Evolutionary conservation across 1,284 basidiomycete species (phyloP).

Genomic region (Meripilus lineatus): DNA sequence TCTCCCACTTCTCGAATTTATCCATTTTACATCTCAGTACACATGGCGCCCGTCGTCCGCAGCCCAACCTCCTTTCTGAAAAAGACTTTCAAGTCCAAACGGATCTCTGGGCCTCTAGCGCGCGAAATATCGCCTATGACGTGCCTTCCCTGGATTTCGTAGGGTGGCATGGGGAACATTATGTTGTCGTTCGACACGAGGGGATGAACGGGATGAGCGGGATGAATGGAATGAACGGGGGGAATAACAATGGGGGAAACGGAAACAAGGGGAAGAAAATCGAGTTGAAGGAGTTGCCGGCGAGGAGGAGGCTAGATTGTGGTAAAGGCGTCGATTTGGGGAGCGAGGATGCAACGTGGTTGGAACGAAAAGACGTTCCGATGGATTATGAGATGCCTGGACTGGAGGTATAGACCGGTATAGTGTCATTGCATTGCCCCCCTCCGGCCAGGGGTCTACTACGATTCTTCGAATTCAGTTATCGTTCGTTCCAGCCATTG

Average conservation of each 20-base stretch:
- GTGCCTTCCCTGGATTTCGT: constrained; percentile 56
- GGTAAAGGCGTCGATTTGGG: constrained; percentile 65
- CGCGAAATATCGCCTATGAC: constrained; percentile 41
- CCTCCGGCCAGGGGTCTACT: neutral
- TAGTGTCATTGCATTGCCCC: neutral
- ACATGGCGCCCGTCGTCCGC: constrained; percentile 42
- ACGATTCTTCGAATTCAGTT: no score
- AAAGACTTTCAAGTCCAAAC: constrained; percentile 54
- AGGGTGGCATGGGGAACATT: constrained; percentile 67
- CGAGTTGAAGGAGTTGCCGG: constrained; percentile 62
- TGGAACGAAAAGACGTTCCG: constrained; percentile 65
- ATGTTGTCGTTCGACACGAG: constrained; percentile 53
- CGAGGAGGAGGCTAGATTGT: constrained; percentile 53
- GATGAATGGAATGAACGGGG: no score
- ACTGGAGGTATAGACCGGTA: constrained; percentile 14
- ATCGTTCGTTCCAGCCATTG: no score
- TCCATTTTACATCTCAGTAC: constrained; percentile 55
- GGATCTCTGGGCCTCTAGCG: constrained; percentile 48
- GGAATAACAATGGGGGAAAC: constrained; percentile 1
- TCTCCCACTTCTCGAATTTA: constrained; percentile 43
- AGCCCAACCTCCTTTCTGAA: constrained; percentile 52
- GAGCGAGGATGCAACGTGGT: constrained; percentile 56
- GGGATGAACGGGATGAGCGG: neutral
- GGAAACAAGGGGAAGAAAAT: constrained; percentile 24
- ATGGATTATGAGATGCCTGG: constrained; percentile 67